These are phyloP conservation scores for Cairneyella variabilis DNA, from an alignment of 495 filamentous ascomycete genomes.

Conservation along the genomic window DNA sequence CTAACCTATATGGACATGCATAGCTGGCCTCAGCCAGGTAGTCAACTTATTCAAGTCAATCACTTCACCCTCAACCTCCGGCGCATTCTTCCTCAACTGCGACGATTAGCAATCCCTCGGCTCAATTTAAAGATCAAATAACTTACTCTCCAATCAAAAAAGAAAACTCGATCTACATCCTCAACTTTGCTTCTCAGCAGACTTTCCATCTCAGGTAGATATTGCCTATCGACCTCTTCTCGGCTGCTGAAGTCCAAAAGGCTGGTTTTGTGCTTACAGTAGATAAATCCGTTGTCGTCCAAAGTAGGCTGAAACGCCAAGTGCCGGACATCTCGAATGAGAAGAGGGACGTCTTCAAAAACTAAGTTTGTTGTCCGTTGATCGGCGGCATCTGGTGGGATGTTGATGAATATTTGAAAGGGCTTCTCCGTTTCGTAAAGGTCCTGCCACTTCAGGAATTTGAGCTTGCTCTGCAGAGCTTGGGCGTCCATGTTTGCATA, in stretches of 20 bases:
- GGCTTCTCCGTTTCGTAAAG: slow-evolving; percentile 15
- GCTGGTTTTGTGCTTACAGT: not conserved
- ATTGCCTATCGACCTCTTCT: slow-evolving; percentile 14
- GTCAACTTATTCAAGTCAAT: slow-evolving; percentile 1
- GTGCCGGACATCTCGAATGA: not conserved
- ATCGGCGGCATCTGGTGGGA: slow-evolving; percentile 3
- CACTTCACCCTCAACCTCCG: not conserved
- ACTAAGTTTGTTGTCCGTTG: slow-evolving; percentile 7
- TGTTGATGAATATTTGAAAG: slow-evolving; percentile 15
- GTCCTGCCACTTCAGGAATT: slow-evolving; percentile 12
- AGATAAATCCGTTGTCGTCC: slow-evolving; percentile 9
- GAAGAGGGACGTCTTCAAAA: not conserved
- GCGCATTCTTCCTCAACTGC: not conserved
- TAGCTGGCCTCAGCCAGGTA: not conserved
- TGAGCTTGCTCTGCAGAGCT: too few relatives aligned
- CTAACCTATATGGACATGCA: slow-evolving; percentile 5
- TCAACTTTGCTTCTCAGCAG: slow-evolving; percentile 23
- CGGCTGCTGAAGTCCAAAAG: not conserved
- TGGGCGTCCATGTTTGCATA: too few relatives aligned
- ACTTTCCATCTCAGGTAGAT: slow-evolving; percentile 26
- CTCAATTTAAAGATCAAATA: not conserved
- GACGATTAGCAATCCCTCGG: too few relatives aligned
- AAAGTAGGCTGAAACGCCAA: not conserved
- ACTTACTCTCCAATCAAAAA: slow-evolving; percentile 30
- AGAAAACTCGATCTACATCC: slow-evolving; percentile 22